Evolutionary conservation across 2,329 filamentous ascomycete genomes (phyloP).

Genomic region (Pseudogymnoascus sp.): DNA sequence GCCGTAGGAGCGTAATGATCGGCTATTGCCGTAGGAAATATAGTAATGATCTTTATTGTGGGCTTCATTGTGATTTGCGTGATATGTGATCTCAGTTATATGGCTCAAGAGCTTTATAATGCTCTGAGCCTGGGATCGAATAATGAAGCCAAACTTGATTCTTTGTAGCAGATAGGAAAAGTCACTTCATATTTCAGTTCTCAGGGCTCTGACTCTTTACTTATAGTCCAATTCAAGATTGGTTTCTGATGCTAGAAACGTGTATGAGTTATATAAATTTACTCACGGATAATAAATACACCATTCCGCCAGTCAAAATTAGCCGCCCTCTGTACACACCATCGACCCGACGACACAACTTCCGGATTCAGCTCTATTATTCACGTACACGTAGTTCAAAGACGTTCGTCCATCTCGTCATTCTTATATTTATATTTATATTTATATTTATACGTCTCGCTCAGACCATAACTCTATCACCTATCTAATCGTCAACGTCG

Average conservation of each 20-base stretch:
- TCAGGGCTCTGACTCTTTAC: neutral
- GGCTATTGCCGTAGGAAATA: slow-evolving; percentile 8
- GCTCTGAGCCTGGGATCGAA: neutral
- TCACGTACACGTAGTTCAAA: neutral
- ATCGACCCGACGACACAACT: neutral
- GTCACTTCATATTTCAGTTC: neutral
- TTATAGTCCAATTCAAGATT: neutral
- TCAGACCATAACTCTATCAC: neutral
- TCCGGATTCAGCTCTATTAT: neutral
- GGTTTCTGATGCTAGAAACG: neutral
- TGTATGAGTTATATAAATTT: neutral
- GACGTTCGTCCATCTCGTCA: neutral
- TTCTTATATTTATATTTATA: neutral
- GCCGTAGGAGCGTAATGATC: neutral
- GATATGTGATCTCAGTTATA: neutral
- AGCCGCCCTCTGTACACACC: neutral
- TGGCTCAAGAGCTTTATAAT: neutral
- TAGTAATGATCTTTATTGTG: neutral
- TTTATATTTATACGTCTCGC: neutral
- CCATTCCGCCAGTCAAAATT: neutral
- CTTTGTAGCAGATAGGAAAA: neutral
- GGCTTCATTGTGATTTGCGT: neutral
- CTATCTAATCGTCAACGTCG: neutral
- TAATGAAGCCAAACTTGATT: neutral
- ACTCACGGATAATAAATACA: neutral